phyloP scores from a whole-genome alignment of 805 yeast genomes.

The Lachancea thermotolerans region DNA sequence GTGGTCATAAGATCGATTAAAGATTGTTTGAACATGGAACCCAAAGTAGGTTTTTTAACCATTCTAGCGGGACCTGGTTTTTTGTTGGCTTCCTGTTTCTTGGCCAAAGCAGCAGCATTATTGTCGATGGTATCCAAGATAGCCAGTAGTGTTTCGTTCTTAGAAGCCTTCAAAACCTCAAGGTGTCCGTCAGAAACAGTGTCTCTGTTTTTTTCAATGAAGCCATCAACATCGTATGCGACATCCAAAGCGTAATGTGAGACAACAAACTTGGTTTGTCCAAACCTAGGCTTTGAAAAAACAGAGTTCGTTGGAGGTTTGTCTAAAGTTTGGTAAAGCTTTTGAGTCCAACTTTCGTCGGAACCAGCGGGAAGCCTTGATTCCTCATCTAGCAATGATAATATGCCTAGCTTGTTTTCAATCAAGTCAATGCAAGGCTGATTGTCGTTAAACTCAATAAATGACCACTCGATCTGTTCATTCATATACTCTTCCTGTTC shows the following conservation, averaged over 20 bases:
- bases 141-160: conserved; percentile 56
- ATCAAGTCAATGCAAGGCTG: conserved; percentile 94
- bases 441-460: conserved; percentile 91
- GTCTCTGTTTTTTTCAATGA: conserved; percentile 94
- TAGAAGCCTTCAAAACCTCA: conserved; percentile 68
- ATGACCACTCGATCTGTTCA: conserved; percentile 94
- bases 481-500: conserved; percentile 93
- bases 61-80: conserved; percentile 39
- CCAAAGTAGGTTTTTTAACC: conserved; percentile 83
- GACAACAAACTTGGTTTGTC: conserved; percentile 83
- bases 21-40: conserved; percentile 88
- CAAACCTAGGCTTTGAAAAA: conserved; percentile 90
- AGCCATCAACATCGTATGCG: conserved; percentile 85
- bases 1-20: conserved; percentile 89
- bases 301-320: conserved; percentile 69
- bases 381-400: conserved; percentile 89
- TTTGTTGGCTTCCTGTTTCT: conserved; percentile 32
- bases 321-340: conserved; percentile 78
- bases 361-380: conserved; percentile 89
- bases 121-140: conserved; percentile 61
- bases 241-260: conserved; percentile 95
- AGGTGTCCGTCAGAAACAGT: conserved; percentile 94
- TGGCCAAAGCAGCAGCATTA: conserved; percentile 41
- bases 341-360: conserved; percentile 87
- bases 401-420: conserved; percentile 81